Conservation (phyloP, 2,329 filamentous ascomycete genomes). For the Colletotrichum plurivorum region DNA sequence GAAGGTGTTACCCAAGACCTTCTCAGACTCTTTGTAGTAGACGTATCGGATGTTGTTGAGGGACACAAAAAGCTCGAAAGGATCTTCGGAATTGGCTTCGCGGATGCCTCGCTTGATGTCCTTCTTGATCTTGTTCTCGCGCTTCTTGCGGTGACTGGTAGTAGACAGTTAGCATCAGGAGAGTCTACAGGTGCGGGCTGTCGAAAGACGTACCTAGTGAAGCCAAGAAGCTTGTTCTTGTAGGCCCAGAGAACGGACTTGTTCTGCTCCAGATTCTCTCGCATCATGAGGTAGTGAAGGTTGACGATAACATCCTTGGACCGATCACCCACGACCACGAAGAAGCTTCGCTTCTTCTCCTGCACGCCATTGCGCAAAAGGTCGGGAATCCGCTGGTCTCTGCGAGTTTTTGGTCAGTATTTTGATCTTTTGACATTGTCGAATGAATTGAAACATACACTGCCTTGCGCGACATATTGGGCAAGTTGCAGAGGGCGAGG, state of each 20-base stretch:
- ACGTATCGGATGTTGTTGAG: constrained; percentile 98
- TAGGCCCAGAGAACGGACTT: constrained; percentile 99
- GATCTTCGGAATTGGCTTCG: constrained; percentile 92
- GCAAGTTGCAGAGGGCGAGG: constrained; percentile 30
- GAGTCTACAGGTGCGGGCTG: constrained; percentile 1
- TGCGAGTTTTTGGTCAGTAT: constrained; percentile 50
- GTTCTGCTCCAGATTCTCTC: constrained; percentile 87
- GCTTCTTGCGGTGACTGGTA: constrained; percentile 92
- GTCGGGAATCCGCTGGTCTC: constrained; percentile 90
- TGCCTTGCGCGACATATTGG: constrained; percentile 72
- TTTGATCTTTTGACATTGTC: neutral
- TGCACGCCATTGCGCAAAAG: constrained; percentile 92
- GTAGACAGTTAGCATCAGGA: constrained; percentile 25
- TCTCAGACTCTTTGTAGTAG: constrained; percentile 99
- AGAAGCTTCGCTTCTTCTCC: constrained; percentile 98
- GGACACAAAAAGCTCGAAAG: constrained; percentile 97
- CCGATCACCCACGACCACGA: constrained; percentile 94
- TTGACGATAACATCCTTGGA: constrained; percentile 98
- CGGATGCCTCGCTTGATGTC: constrained; percentile 96
- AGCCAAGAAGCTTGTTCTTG: constrained; percentile 96
- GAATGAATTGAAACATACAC: constrained; percentile 54
- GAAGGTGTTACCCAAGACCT: constrained; percentile 97
- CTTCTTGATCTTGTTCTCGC: constrained; percentile 98
- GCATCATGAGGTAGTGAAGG: constrained; percentile 91
- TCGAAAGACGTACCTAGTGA: constrained; percentile 74